Base-by-base conservation (phyloP, 345 rosid species). In the Aquilaria yunnanensis region DNA sequence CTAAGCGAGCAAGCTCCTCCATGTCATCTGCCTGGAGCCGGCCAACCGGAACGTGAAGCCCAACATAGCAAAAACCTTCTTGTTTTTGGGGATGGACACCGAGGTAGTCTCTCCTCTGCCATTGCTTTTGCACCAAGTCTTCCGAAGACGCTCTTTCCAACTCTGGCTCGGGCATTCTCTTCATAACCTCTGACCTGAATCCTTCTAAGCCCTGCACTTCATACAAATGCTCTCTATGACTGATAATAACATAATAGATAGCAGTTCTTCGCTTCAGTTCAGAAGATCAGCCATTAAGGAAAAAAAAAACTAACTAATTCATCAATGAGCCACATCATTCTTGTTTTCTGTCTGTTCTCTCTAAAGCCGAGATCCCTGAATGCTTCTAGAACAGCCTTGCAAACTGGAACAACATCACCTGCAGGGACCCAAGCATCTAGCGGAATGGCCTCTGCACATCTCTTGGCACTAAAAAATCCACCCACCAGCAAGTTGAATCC, bases 241-340 rank as follows among this genome's bases (percentile, higher is more conserved):
- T 10, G 23, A 23, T 23, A 10, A 12, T 14, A 14, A 34, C 34
- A 62, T 16, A 52, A 63, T 51, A 3, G 48, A 33, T 33, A 23
- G 23, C 23, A 23, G 23, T 23, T 23, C 23, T 23, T 23, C 23
- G 23, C 23, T 23, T 23, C 23, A 23, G 23, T 23, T 23, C 23
- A 23, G 23, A 23, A 23, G 23, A 23, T 23, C 23, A 23, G 23
- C 23, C 23, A 23, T 49, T 32, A 14, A 13, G 33, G 14, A 5
- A 32, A 10, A 51, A 55, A 60, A 7, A 14, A 12, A 67, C 94
- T 80, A 75, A 94, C 99, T 54, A 94, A 85, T 77, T 94, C 96
- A 59, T 94, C 97, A 37, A 94, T 88, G 63, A 94, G 66, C 97
- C 99, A 94, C 99, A 90, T 94, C 96, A 94, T 94, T 74, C 99